These are phyloP conservation scores for Brassica cretica DNA, from an alignment of 345 rosid species.

Conservation along the genomic window DNA sequence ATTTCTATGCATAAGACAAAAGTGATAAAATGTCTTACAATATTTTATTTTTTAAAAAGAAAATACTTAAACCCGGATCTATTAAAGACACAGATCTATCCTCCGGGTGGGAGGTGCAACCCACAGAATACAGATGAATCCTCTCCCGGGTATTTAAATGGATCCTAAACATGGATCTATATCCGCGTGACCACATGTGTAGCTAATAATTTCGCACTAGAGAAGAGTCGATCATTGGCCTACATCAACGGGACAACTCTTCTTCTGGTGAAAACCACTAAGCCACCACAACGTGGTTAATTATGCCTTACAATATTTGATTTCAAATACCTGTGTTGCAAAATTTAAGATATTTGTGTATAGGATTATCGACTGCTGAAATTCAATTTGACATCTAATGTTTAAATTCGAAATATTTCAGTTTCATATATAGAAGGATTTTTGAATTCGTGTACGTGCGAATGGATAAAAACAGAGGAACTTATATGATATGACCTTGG, in stretches of 20 bases:
- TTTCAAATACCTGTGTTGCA: not conserved
- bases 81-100: too few species aligned
- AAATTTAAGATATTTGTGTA: not conserved
- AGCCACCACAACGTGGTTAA: too few species aligned
- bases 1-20: not conserved
- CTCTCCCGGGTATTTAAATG: too few species aligned
- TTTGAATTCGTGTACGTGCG: slow-evolving; percentile 14
- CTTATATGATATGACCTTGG: slow-evolving; percentile 32
- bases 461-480: slow-evolving; percentile 7
- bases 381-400: not conserved
- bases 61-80: too few species aligned
- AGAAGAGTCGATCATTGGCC: too few species aligned
- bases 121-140: too few species aligned
- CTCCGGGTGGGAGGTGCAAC: too few species aligned
- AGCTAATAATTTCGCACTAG: too few species aligned
- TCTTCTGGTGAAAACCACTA: too few species aligned
- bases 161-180: too few species aligned
- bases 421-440: not conserved
- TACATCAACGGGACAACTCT: too few species aligned
- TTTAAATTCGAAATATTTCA: not conserved
- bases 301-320: not conserved
- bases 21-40: not conserved
- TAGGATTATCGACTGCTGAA: not conserved
- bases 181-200: too few species aligned
- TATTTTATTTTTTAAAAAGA: not conserved